Conservation (phyloP, 371 early-diverging fungal genomes). For the Lichtheimia ramosa region DNA sequence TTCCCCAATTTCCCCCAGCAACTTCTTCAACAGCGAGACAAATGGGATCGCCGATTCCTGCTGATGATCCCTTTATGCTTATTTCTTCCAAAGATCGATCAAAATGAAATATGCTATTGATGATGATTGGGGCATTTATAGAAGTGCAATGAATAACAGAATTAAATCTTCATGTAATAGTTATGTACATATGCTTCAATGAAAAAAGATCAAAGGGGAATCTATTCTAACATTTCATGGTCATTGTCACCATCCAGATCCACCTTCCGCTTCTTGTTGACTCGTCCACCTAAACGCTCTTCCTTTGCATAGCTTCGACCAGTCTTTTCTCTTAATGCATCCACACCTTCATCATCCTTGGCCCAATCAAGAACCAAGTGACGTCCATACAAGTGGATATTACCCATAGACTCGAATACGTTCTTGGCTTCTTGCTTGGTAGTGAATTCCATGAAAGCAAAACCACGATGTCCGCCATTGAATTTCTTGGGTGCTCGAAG, state of each 20-base stretch:
- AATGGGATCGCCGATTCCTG: too few species aligned
- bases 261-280: slow-evolving; percentile 54
- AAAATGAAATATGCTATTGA: too few species aligned
- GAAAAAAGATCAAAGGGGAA: not conserved
- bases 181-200: too few species aligned
- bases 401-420: slow-evolving; percentile 85
- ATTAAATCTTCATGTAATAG: too few species aligned
- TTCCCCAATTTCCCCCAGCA: too few species aligned
- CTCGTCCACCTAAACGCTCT: slow-evolving; percentile 39
- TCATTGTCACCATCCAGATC: slow-evolving; percentile 47
- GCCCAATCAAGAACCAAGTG: slow-evolving; percentile 98
- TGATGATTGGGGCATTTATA: too few species aligned
- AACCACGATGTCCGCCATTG: slow-evolving; percentile 96
- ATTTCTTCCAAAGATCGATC: too few species aligned
- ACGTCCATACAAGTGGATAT: slow-evolving; percentile 98
- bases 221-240: not conserved
- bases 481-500: slow-evolving; percentile 96
- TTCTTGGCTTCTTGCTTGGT: slow-evolving; percentile 92
- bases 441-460: slow-evolving; percentile 96
- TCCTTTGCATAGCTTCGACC: slow-evolving; percentile 66
- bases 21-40: too few species aligned
- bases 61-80: too few species aligned
- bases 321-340: slow-evolving; percentile 67
- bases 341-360: slow-evolving; percentile 73
- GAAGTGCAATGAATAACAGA: too few species aligned